Percentiles rank a stretch among this genome's conserved stretches.
These are phyloP conservation scores for Hypoxylon fragiforme DNA, from an alignment of 495 filamentous ascomycete genomes.

Conservation along the genomic window DNA sequence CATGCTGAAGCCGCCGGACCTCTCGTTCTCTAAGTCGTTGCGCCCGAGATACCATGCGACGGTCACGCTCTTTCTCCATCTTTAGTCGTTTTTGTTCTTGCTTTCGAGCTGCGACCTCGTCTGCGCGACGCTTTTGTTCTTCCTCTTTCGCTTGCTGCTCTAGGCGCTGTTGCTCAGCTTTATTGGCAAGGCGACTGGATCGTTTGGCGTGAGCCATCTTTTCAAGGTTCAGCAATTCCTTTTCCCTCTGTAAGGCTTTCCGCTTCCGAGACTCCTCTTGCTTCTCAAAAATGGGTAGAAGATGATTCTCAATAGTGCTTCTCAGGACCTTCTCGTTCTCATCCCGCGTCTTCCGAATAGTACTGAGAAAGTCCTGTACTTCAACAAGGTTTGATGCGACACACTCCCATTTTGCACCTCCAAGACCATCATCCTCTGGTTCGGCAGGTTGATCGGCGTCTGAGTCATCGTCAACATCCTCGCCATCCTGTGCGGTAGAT, in stretches of 20 bases:
- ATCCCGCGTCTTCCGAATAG: constrained; percentile 73
- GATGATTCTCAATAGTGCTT: constrained; percentile 68
- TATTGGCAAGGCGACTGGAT: constrained; percentile 82
- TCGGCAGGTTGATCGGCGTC: constrained; percentile 45
- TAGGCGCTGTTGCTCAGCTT: constrained; percentile 73
- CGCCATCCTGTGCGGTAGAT: constrained; percentile 38
- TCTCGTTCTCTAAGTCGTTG: constrained; percentile 82
- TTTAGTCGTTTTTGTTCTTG: constrained; percentile 71
- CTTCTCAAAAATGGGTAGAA: constrained; percentile 81
- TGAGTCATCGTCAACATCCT: constrained; percentile 55
- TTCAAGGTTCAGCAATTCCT: constrained; percentile 76
- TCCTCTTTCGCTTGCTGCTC: constrained; percentile 73
- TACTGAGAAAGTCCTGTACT: constrained; percentile 70
- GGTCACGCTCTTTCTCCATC: constrained; percentile 70
- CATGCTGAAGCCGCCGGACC: constrained; percentile 73
- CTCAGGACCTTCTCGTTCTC: constrained; percentile 78
- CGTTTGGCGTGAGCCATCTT: constrained; percentile 91
- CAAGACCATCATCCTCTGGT: constrained; percentile 63
- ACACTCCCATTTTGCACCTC: constrained; percentile 86
- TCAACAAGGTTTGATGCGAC: constrained; percentile 78
- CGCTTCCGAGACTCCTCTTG: constrained; percentile 74
- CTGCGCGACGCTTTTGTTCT: constrained; percentile 67
- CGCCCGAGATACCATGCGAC: constrained; percentile 81
- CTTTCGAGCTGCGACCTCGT: constrained; percentile 67
- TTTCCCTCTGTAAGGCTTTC: constrained; percentile 70